Conservation (phyloP, 495 filamentous ascomycete genomes). For the Penicillium flavigenum region DNA sequence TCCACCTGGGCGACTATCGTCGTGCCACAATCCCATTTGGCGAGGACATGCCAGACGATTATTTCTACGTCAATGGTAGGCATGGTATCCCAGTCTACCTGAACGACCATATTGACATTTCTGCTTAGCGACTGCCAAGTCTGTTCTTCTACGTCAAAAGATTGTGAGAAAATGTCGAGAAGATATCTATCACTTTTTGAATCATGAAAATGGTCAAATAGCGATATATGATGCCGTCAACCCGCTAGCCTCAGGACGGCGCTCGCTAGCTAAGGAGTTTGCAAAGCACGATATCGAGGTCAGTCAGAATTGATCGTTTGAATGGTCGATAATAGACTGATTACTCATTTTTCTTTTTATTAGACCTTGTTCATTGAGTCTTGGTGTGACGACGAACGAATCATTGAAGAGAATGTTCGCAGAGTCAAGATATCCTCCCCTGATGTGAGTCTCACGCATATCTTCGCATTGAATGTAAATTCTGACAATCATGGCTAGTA, state of each 20-base stretch:
- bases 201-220: constrained; percentile 96
- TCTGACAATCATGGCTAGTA: constrained; percentile 54
- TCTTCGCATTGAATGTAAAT: background rate
- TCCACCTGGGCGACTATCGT: constrained; percentile 96
- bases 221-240: constrained; percentile 99
- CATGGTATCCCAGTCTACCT: background rate
- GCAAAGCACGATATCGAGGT: constrained; percentile 92
- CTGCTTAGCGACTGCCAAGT: constrained; percentile 67
- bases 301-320: constrained; percentile 12
- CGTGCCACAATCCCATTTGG: constrained; percentile 83
- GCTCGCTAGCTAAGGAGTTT: constrained; percentile 91
- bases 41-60: constrained; percentile 90
- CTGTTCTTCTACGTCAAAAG: constrained; percentile 88
- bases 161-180: constrained; percentile 97
- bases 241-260: constrained; percentile 76
- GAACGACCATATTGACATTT: constrained; percentile 11
- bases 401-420: constrained; percentile 96
- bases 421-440: constrained; percentile 98
- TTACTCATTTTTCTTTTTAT: background rate
- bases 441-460: constrained; percentile 57
- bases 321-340: background rate
- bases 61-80: constrained; percentile 89
- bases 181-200: constrained; percentile 93
- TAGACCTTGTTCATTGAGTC: constrained; percentile 97
- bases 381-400: constrained; percentile 84